Percentiles rank a stretch among this genome's conserved stretches.
These are phyloP conservation scores for Tricholoma hemisulphureum DNA, from an alignment of 768 basidiomycete genomes.

Conservation along the genomic window DNA sequence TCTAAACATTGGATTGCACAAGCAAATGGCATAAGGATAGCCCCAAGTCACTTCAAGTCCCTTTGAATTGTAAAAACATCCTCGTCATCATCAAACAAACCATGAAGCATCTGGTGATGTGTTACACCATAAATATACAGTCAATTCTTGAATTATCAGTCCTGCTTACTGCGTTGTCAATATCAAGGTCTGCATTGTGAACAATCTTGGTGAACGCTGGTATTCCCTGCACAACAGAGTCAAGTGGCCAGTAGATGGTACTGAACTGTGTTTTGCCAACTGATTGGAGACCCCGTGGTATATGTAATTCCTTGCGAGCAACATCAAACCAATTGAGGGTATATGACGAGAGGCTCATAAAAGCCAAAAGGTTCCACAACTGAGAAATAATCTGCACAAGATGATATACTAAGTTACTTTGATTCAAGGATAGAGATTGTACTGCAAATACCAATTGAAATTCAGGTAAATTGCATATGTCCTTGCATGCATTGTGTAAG, in stretches of 20 bases:
- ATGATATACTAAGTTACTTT: neutral
- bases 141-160: neutral
- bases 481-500: neutral
- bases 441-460: conserved; percentile 3
- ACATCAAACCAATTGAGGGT: conserved; percentile 15
- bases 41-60: neutral
- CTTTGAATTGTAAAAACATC: neutral
- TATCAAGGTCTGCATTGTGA: conserved; percentile 4
- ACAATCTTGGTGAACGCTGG: conserved; percentile 15
- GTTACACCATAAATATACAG: neutral
- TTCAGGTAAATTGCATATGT: conserved; percentile 2
- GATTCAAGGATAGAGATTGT: neutral
- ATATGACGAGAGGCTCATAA: conserved; percentile 14
- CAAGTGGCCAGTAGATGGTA: conserved; percentile 17
- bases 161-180: conserved; percentile 6
- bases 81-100: neutral
- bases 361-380: neutral
- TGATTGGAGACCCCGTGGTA: conserved; percentile 18
- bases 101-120: neutral
- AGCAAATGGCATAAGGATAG: neutral
- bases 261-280: conserved; percentile 21
- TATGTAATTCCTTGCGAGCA: conserved; percentile 13
- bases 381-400: neutral
- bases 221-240: conserved; percentile 16
- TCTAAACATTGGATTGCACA: neutral